Evolutionary conservation across 345 rosid species (phyloP), one percentile per base, ranked within the genome.

Genomic region (Gossypium stocksii): DNA sequence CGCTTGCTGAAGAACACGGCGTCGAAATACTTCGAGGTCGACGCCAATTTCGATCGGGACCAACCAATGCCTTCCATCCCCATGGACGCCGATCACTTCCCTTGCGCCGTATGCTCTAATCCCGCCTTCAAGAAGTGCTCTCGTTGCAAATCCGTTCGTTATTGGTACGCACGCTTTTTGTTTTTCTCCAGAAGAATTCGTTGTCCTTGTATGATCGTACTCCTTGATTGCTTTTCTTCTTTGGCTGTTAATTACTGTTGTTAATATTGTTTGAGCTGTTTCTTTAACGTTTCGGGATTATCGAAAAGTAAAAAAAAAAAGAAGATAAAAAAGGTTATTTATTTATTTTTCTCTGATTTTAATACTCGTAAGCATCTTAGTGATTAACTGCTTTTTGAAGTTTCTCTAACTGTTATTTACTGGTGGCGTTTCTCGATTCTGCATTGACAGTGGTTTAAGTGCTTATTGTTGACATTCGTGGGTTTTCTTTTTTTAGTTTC

Each of bases 11-110:
- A 77, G 87, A 87, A 84, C 52, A 85, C 94, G 79, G 98, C 96
- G 77, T 87, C 96, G 57, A 95, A 86, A 82, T 93, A 95, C 84
- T 89, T 93, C 89, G 93, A 90, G 75, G 94, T 88, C 86, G 88
- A 79, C 86, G 88, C 93, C 86, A 83, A 77, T 81, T 92, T 91
- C 87, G 90, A 85, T 67, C 70, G 86, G 45, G 71, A 72, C 48
- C 85, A 22, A 29, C 19, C 75, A 64, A 77, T 68, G 72, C 72
- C 72, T 68, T 2, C 80, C 64, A 6, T 66, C 41, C 19, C 73
- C 11, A 41, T 63, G 22, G 72, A 66, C 27, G 2, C 74, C 2
- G 51, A 20, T 6, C 44, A 15, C 44, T 25, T 22, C 19, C 66
- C 71, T 49, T 87, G 89, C 57, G 79, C 80, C 57, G 80, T 80